phyloP scores from a whole-genome alignment of 148 eudicot species.

The Persicaria tinctoria region DNA sequence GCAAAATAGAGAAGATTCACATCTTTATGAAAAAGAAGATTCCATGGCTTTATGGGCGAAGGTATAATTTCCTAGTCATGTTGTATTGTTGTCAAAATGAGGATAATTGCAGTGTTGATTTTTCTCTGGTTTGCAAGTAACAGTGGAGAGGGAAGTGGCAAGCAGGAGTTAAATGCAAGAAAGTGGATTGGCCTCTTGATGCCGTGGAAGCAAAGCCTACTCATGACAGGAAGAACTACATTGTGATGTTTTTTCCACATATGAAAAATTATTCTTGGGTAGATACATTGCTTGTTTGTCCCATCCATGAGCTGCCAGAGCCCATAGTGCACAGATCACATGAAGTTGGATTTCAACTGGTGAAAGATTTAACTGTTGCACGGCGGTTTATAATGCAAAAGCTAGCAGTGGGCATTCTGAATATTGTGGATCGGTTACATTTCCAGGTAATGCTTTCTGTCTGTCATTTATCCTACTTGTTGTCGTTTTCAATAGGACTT shows the following conservation, averaged over 20 bases:
- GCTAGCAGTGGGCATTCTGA: conserved; percentile 67
- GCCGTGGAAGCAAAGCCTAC: conserved; percentile 86
- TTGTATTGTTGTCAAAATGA: no score
- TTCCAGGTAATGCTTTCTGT: conserved; percentile 55
- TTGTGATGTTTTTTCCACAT: conserved; percentile 83
- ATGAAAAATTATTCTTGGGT: conserved; percentile 86
- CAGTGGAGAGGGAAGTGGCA: conserved; percentile 99
- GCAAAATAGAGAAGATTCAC: conserved; percentile 35
- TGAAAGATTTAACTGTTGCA: conserved; percentile 88
- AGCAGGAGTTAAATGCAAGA: conserved; percentile 84
- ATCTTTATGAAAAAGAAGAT: neutral
- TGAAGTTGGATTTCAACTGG: conserved; percentile 65
- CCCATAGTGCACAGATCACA: conserved; percentile 81
- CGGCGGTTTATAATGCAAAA: conserved; percentile 81
- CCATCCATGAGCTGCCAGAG: conserved; percentile 70
- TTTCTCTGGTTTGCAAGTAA: conserved; percentile 21
- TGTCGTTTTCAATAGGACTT: conserved; percentile 47
- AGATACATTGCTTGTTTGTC: conserved; percentile 73
- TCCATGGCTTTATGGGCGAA: no score
- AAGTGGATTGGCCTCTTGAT: conserved; percentile 91
- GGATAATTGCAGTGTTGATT: no score
- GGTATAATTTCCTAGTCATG: no score
- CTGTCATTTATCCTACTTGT: conserved; percentile 43
- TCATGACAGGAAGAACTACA: conserved; percentile 76
- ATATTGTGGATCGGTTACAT: conserved; percentile 69